Evolutionary conservation across 306 rosid species (phyloP).

Genomic region (cucumber (Cucumis sativus)): Cucumber_9930_V3 NC_026657.2:28694001-28694500

Average conservation of each 20-base stretch:
- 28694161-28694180: background rate
- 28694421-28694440: conserved; percentile 93
- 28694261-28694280: background rate
- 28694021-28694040: conserved; percentile 2
- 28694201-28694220: background rate
- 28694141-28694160: background rate
- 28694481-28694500: conserved; percentile 89
- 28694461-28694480: conserved; percentile 89
- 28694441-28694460: conserved; percentile 97
- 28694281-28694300: background rate
- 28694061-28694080: background rate
- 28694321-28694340: conserved; percentile 72
- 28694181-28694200: background rate
- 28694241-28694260: background rate
- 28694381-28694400: conserved; percentile 73
- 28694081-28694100: background rate
- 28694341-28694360: conserved; percentile 91
- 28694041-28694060: background rate
- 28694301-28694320: background rate
- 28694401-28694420: conserved; percentile 81
- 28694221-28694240: background rate
- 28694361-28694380: conserved; percentile 64
- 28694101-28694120: background rate
- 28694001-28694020: background rate
- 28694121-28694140: too few relatives aligned